A percentile compares a stretch with the other conserved stretches of the same genome.
phyloP scores from a whole-genome alignment of 1,284 basidiomycete species.

The Ganoderma lingzhi region DNA sequence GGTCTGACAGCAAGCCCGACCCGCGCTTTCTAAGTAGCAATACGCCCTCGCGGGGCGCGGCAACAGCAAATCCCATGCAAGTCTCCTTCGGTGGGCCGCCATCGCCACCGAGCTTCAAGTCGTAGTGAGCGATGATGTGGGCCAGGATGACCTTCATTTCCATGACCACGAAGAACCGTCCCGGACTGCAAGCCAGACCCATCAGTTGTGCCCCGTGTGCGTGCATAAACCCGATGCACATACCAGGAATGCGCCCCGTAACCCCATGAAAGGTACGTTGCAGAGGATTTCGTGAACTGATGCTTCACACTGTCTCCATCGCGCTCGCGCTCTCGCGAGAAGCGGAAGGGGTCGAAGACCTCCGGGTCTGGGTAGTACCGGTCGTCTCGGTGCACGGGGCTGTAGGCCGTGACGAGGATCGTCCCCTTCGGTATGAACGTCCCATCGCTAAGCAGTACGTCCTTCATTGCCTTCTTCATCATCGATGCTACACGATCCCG shows the following conservation, averaged over 20 bases:
- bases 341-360: conserved; percentile 54
- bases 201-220: not conserved
- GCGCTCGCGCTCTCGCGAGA: conserved; percentile 47
- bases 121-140: conserved; percentile 27
- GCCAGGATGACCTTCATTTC: conserved; percentile 31
- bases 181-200: conserved; percentile 21
- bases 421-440: conserved; percentile 51
- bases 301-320: conserved; percentile 28
- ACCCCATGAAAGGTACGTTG: conserved; percentile 35
- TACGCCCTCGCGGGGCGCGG: not conserved
- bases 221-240: not conserved
- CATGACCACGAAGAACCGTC: conserved; percentile 31
- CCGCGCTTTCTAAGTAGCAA: not conserved
- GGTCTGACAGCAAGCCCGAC: not conserved
- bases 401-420: conserved; percentile 48
- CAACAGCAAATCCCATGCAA: not conserved
- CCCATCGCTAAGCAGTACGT: conserved; percentile 50
- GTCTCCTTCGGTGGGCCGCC: not conserved
- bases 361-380: conserved; percentile 48
- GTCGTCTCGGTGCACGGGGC: conserved; percentile 49
- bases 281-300: conserved; percentile 43
- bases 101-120: conserved; percentile 7
- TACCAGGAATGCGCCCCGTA: conserved; percentile 36
- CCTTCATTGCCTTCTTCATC: conserved; percentile 39
- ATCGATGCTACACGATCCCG: conserved; percentile 18